phyloP scores from a whole-genome alignment of 345 rosid species.

The Gossypium bickii region DNA sequence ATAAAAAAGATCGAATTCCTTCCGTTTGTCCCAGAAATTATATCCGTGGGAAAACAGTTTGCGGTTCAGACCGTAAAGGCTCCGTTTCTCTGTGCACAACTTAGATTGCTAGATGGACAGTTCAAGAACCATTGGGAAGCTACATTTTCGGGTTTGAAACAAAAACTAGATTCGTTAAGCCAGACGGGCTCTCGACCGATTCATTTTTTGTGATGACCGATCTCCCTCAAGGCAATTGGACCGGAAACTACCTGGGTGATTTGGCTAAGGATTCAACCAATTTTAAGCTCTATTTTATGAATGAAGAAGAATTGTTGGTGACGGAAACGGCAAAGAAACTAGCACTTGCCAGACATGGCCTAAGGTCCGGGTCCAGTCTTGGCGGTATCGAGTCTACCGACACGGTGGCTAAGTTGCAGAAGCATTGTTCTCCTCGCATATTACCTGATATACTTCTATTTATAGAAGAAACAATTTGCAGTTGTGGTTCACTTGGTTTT shows the following conservation, averaged over 20 bases:
- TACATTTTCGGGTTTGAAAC: slow-evolving; percentile 55
- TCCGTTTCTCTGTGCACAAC: slow-evolving; percentile 85
- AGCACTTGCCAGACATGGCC: slow-evolving; percentile 42
- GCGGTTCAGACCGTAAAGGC: slow-evolving; percentile 49
- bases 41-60: slow-evolving; percentile 55
- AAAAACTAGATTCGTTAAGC: slow-evolving; percentile 58
- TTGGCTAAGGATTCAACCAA: slow-evolving; percentile 47
- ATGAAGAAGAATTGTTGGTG: slow-evolving; percentile 53
- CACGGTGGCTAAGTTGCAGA: slow-evolving; percentile 28
- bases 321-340: slow-evolving; percentile 42
- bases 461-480: slow-evolving; percentile 80
- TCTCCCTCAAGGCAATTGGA: slow-evolving; percentile 84
- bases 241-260: slow-evolving; percentile 67
- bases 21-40: slow-evolving; percentile 74
- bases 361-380: slow-evolving; percentile 39
- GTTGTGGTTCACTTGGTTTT: slow-evolving; percentile 93
- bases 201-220: slow-evolving; percentile 86
- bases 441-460: slow-evolving; percentile 56
- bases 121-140: slow-evolving; percentile 84
- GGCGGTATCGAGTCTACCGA: slow-evolving; percentile 17
- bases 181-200: slow-evolving; percentile 32
- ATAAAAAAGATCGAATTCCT: slow-evolving; percentile 55
- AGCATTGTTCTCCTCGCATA: slow-evolving; percentile 37
- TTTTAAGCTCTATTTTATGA: slow-evolving; percentile 53
- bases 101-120: slow-evolving; percentile 89